Base-by-base conservation (phyloP, 2,329 filamentous ascomycete genomes). In the Exserohilum rostratum region DNA sequence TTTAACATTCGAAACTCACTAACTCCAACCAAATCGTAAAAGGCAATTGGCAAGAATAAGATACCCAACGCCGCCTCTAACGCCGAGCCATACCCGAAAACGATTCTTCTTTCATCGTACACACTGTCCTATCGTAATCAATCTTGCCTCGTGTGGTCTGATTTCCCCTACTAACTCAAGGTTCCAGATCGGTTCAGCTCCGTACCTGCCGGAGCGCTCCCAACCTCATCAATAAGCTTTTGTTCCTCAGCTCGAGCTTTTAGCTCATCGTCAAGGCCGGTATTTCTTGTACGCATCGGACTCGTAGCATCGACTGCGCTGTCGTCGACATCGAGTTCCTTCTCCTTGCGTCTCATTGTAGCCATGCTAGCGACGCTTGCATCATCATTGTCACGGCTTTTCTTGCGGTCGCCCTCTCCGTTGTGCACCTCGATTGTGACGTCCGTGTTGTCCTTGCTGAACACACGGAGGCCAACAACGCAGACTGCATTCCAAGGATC, bases 401-500 rank as follows among this genome's bases (percentile, higher is more conserved):
- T 71, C 37, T 61, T 65, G 37, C 58, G 50, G 5, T 69, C 68
- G 4, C 60, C 61, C 25, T 73, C 69, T 10, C 67, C 60, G 25
- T 74, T 79, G n/a, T 83, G 72, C 7, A 85, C 82, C 58, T 81
- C 77, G 15, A 87, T 78, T 3, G 74, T 78, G 31, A 85, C 77
- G 25, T 77, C 75, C 0, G 72, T 74, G 38, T 83, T 62, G 57
- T 83, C 80, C 55, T 82, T 79, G 9, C 79, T 81, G 63, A 85
- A 87, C 0, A 87, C 83, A 5, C 83, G 76, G 27, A 87, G 68
- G 0, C 85, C 85, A 4, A 87, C 79, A 13, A 87, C 83, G 57
- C 83, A 85, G 1, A 86, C 78, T 0, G 85, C 85, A 62, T 86
- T 85, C 85, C 85, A 87, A 0, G 83, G 83, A 55, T 82, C 80